phyloP scores from a whole-genome alignment of 805 yeast genomes.

The Hanseniaspora meyeri region DNA sequence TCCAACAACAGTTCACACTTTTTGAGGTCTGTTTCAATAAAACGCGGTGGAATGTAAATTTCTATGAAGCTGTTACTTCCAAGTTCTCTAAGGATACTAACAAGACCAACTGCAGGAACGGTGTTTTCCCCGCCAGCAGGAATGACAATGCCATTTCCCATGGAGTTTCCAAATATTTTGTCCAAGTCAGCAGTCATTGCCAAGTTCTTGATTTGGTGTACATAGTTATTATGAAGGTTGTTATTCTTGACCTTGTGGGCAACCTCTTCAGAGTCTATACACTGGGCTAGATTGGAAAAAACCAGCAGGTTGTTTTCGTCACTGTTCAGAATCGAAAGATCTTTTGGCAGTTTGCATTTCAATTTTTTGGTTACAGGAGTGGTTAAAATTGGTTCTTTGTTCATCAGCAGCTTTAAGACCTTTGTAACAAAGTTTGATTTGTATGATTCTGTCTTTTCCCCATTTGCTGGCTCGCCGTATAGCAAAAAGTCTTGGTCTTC shows the following conservation, averaged over 20 bases:
- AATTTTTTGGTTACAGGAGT: background rate
- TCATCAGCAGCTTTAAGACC: background rate
- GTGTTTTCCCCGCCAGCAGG: conserved; percentile 66
- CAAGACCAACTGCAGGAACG: conserved; percentile 45
- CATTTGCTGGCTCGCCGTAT: background rate
- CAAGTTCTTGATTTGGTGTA: background rate
- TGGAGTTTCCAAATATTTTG: background rate
- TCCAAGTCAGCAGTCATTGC: background rate
- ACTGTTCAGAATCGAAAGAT: background rate
- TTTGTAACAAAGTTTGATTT: background rate
- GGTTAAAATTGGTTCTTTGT: background rate
- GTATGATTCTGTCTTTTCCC: background rate
- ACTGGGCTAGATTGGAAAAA: background rate
- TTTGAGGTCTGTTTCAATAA: conserved; percentile 24
- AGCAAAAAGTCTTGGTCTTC: background rate
- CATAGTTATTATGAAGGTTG: background rate
- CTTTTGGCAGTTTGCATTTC: background rate
- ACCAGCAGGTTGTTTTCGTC: background rate
- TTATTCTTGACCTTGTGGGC: conserved; percentile 2
- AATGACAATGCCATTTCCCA: conserved; percentile 50
- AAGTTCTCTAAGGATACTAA: conserved; percentile 43
- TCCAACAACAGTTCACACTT: conserved; percentile 34
- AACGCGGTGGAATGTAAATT: conserved; percentile 58
- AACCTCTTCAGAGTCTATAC: background rate
- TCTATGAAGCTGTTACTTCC: conserved; percentile 70